Evolutionary conservation across 176 grass and related monocot genomes (phyloP), one percentile per base, ranked within the genome.

Genomic region (Eleusine indica): DNA sequence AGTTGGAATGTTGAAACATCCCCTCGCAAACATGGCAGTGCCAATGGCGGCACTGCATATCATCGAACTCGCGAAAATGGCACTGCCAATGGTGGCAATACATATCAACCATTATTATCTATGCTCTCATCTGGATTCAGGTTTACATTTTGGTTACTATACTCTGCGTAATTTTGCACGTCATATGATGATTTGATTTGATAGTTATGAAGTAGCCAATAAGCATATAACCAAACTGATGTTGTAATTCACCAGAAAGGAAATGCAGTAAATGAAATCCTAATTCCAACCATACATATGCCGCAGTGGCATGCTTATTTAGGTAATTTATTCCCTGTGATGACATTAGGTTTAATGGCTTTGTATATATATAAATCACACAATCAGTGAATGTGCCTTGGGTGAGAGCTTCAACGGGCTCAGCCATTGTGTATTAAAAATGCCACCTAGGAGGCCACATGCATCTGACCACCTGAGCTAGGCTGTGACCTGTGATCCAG

Each of bases 91-190:
- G 22, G 10, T 10, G 29, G 61, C 2, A 28, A 29, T 64, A 28
- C 10, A 29, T 64, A 11, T 64, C 61, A 64, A 4, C 61, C 61
- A 64, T 71, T 83, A 17, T 81, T 85, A 43, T 91, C 82, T 77
- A 80, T 89, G 77, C 89, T 95, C 80, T 96, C 93, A 35, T 96
- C 89, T 73, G 93, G 91, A 84, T 92, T 92, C 91, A 99, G 91
- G 93, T 96, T 63, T 44, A 49, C 19, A 39, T 66, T 60, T 80
- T 35, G 39, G 22, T 83, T 67, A 68, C 54, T 67, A 68, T 77
- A 81, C 17, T 71, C 46, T 83, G 37, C 16, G 48, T 39, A 38
- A 25, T 70, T 86, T 83, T 80, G 21, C 80, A 71, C 75, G 22
- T 63, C 35, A 65, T 21, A 54, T 75, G 5, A 32, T 73, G 42